Percentiles rank a stretch among this genome's conserved stretches.
These are phyloP conservation scores for Pythium biforme DNA, from an alignment of 352 stramenopile genomes.

Conservation along the genomic window DNA sequence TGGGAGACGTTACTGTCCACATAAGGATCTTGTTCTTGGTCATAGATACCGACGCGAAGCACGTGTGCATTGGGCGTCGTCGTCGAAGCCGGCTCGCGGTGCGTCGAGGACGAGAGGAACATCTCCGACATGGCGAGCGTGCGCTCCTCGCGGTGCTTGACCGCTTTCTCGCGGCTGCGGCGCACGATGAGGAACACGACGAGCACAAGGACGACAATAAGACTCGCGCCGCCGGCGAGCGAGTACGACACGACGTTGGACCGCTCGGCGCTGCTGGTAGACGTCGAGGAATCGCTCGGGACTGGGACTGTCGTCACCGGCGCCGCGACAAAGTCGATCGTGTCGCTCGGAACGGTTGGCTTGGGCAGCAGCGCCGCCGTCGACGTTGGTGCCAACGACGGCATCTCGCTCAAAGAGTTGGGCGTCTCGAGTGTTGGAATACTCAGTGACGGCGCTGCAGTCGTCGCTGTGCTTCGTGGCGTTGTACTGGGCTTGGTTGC, in stretches of 20 bases:
- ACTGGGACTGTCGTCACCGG: conserved; percentile 5
- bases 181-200: conserved; percentile 16
- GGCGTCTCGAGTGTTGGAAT: not conserved
- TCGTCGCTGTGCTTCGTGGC: not conserved
- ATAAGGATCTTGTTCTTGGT: not conserved
- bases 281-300: not conserved
- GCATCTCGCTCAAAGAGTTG: not conserved
- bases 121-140: conserved; percentile 32
- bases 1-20: conserved; percentile 3
- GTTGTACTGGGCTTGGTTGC: not conserved
- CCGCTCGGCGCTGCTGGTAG: not conserved
- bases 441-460: not conserved
- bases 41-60: not conserved
- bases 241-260: conserved; percentile 9
- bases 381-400: not conserved
- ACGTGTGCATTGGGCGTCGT: not conserved
- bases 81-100: not conserved
- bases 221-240: conserved; percentile 3
- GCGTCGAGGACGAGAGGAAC: conserved; percentile 16
- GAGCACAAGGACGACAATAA: conserved; percentile 14
- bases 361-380: not conserved
- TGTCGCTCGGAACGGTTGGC: conserved; percentile 10
- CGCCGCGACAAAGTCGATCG: conserved; percentile 10
- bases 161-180: conserved; percentile 17
- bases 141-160: conserved; percentile 18